Conservation (phyloP, 2,329 filamentous ascomycete genomes). For the Stagonosporopsis cucurbitacearum region DNA sequence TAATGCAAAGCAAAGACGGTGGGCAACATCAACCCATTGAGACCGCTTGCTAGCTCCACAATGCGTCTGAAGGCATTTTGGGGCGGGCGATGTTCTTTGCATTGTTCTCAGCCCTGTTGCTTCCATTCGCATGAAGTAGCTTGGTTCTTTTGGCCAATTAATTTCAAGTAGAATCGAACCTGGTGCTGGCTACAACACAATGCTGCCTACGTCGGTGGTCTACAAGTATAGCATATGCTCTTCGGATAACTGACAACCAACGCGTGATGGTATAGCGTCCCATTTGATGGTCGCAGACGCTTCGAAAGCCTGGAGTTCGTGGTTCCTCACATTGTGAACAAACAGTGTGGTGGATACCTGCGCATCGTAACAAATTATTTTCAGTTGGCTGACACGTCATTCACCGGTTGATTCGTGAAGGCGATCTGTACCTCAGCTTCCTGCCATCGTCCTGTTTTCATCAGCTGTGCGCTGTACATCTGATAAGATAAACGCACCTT, state of each 20-base stretch:
- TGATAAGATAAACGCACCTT: background rate
- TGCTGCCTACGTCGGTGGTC: no score
- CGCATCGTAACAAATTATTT: background rate
- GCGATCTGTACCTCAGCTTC: slow-evolving; percentile 7
- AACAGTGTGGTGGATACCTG: background rate
- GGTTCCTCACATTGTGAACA: no score
- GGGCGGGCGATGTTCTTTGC: background rate
- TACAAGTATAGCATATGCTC: no score
- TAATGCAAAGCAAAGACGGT: background rate
- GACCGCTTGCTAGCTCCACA: background rate
- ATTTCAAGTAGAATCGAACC: no score
- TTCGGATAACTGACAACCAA: background rate
- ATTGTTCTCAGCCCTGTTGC: no score
- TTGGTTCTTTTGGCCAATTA: no score
- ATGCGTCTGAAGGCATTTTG: background rate
- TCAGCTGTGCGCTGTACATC: background rate
- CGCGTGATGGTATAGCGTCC: background rate
- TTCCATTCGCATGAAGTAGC: no score
- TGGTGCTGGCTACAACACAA: no score
- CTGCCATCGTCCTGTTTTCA: slow-evolving; percentile 11
- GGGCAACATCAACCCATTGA: slow-evolving; percentile 2
- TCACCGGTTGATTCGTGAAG: background rate
- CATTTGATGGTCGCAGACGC: no score
- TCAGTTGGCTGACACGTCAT: background rate
- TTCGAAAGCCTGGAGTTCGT: no score